Base-by-base conservation (phyloP, 495 filamentous ascomycete genomes). In the Xylaria venustula region DNA sequence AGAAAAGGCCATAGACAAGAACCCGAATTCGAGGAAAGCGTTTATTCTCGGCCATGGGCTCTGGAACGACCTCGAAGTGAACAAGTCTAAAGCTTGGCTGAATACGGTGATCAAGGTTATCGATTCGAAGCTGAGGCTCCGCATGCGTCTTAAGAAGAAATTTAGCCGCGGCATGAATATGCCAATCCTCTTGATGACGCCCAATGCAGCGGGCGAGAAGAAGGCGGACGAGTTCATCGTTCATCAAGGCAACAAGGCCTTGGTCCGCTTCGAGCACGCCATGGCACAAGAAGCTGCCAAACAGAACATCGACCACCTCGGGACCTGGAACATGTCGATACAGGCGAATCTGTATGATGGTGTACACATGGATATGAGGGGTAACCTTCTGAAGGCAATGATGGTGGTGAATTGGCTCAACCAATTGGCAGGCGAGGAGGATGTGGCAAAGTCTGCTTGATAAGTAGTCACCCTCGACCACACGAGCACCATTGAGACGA, bases 401-500 rank as follows among this genome's bases (percentile, higher is more conserved):
- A 82, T 81, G 79, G 75, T 81, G n/a, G 64, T 83, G 67, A 82
- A 83, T 56, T 83, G 80, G 80, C 58, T 83, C 62, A 70, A 76
- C 63, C 55, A 74, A 58, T 61, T 78, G 50, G 63, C 22, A 19
- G 62, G 60, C 69, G 48, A 42, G 32, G 23, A 19, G 42, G 52
- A 36, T 8, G 30, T 34, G 30, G 30, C 30, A 34, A 34, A 34
- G 30, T 34, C 30, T 11, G 30, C 30, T n/a, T n/a, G n/a, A n/a
- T n/a, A n/a, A n/a, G n/a, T n/a, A n/a, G n/a, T n/a, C n/a, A n/a
- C n/a, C n/a, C n/a, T n/a, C n/a, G n/a, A n/a, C n/a, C n/a, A n/a
- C n/a, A n/a, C 30, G 30, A 34, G 30, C 5, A 34, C 30, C 12
- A 37, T 7, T 37, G 5, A 3, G 42, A 7, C 17, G 19, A 19